Evolutionary conservation across 306 rosid genomes (phyloP), one percentile per base, ranked within the genome.

Genomic region (Astragalus membranaceus): DNA sequence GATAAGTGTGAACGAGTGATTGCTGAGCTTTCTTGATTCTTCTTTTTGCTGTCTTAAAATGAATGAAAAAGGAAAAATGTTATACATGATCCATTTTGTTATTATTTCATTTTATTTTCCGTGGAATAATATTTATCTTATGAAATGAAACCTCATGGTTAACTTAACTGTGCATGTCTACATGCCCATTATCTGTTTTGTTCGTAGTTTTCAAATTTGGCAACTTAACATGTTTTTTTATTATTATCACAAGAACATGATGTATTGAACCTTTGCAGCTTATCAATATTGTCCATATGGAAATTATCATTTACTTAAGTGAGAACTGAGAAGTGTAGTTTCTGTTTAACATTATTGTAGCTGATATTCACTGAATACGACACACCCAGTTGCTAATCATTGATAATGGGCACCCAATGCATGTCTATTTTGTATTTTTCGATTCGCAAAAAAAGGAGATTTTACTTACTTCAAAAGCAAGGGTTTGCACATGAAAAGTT

Each of bases 1-100:
- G 96, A 86, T 72, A 94, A 94, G 85, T 94, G 98, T 46, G 98
- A 90, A 71, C 88, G 92, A 5, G 86, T 91, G 58, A 94, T 94
- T 64, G 70, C 87, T 2, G 97, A 90, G 80, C 92, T 94, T 78
- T 87, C 95, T 74, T 88, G 81, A 82, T 61, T 59, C 59, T 69
- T 63, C 44, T 37, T 33, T 58, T 56, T 46, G 14, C 50, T 60
- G 75, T 53, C 23, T 29, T 49, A 35, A 3, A n/a, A 37, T 64
- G 70, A 43, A 53, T 51, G 74, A 46, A 70, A 70, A 42, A 44
- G 51, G 44, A 47, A 10, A 47, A 20, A 14, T 20, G 33, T 26
- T 55, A 57, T 66, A 36, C 66, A 83, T 68, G 75, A 10, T 57
- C 36, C 36, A 12, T 48, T 73, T 7, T 55, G 32, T 52, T 65